These are phyloP conservation scores for Sanghuangporus baumii DNA, from an alignment of 1,284 basidiomycete genomes.

Conservation along the genomic window DNA sequence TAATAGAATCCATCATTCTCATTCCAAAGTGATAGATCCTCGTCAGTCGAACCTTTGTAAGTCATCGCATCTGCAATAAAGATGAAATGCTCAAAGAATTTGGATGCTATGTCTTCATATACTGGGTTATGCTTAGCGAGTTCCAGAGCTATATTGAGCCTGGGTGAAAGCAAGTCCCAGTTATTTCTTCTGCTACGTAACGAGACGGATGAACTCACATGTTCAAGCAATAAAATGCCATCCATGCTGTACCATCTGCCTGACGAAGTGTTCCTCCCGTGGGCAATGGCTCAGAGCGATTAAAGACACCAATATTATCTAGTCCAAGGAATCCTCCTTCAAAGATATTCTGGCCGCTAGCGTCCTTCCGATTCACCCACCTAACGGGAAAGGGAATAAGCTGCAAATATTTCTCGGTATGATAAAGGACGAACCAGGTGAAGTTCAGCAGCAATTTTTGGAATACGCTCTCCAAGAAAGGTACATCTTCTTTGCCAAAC, in stretches of 20 bases:
- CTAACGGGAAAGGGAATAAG: constrained; percentile 30
- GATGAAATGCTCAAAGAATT: constrained; percentile 96
- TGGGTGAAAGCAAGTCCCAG: constrained; percentile 27
- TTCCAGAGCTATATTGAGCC: constrained; percentile 95
- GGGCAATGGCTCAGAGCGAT: constrained; percentile 93
- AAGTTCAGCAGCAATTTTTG: constrained; percentile 97
- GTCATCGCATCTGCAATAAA: constrained; percentile 99
- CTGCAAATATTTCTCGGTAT: neutral
- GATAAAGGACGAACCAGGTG: constrained; percentile 64
- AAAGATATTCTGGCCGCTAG: constrained; percentile 92
- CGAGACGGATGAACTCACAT: constrained; percentile 51
- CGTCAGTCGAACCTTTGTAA: constrained; percentile 70
- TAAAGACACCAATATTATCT: constrained; percentile 98
- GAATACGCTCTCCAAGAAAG: constrained; percentile 96
- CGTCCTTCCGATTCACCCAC: constrained; percentile 99
- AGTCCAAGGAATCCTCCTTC: constrained; percentile 97
- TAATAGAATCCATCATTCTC: constrained; percentile 98
- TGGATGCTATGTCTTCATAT: constrained; percentile 99
- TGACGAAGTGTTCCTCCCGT: constrained; percentile 91
- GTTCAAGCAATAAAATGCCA: constrained; percentile 97
- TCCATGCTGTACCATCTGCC: constrained; percentile 98
- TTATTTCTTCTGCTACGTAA: neutral
- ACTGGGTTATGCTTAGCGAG: constrained; percentile 96
- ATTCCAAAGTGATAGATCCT: constrained; percentile 82
- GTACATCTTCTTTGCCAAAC: constrained; percentile 84